Percentiles rank a stretch among this genome's conserved stretches.
Evolutionary conservation across 2,329 filamentous ascomycete species (phyloP).

Genomic region (Leptosphaerulina australis): DNA sequence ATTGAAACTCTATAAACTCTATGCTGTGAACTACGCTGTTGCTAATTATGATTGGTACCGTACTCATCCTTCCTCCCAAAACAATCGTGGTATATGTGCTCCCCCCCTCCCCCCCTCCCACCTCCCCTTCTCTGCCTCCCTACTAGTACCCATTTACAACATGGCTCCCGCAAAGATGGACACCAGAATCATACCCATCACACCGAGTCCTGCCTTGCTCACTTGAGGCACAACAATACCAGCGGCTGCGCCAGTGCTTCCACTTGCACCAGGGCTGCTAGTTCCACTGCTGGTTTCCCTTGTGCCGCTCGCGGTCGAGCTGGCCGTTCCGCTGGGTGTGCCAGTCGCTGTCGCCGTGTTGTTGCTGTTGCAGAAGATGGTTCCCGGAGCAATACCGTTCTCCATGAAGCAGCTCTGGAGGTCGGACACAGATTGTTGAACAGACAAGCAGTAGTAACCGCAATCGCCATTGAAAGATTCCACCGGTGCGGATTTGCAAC

Average conservation of each 20-base stretch:
- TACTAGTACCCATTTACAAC: conserved; percentile 21
- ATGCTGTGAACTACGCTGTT: neutral
- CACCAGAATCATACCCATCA: conserved; percentile 36
- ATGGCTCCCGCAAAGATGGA: conserved; percentile 37
- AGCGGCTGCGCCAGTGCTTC: conserved; percentile 25
- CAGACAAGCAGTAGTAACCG: conserved; percentile 39
- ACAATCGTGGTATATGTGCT: neutral
- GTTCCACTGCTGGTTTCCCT: conserved; percentile 7
- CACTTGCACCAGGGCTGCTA: conserved; percentile 9
- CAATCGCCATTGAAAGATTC: conserved; percentile 38
- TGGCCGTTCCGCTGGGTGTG: conserved; percentile 19
- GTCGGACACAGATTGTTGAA: conserved; percentile 35
- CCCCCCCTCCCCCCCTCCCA: neutral
- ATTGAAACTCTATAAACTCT: too few species aligned
- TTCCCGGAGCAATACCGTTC: conserved; percentile 26
- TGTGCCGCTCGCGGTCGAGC: conserved; percentile 21
- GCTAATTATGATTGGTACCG: neutral
- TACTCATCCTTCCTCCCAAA: neutral
- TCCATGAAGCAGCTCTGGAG: conserved; percentile 39
- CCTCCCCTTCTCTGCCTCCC: neutral
- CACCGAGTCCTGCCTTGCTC: conserved; percentile 38
- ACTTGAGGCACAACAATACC: conserved; percentile 25
- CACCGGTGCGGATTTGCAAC: conserved; percentile 43
- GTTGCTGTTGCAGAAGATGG: conserved; percentile 37
- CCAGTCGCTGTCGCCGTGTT: conserved; percentile 38